Conservation (phyloP, 179 eudicot species). For the Beta macrorhiza region DNA sequence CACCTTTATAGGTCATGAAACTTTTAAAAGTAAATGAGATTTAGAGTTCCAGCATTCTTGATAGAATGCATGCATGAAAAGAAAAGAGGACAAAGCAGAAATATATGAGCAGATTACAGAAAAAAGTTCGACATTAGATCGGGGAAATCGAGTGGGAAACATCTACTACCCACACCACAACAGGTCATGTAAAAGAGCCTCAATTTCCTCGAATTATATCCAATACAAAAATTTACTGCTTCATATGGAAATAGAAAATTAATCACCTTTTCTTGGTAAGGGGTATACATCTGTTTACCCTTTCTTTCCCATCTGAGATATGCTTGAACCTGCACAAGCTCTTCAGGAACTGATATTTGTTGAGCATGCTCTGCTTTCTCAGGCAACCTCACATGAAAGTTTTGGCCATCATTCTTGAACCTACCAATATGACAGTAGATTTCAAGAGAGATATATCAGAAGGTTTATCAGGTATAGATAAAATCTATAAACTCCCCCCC, state of each 20-base stretch:
- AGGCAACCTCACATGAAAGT: slow-evolving; percentile 70
- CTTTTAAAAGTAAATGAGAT: neutral
- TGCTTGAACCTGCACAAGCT: slow-evolving; percentile 93
- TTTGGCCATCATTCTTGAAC: slow-evolving; percentile 84
- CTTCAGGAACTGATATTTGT: slow-evolving; percentile 79
- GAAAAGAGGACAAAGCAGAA: neutral
- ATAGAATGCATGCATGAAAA: neutral
- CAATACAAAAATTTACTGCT: neutral
- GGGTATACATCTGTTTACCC: slow-evolving; percentile 85
- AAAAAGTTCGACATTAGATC: neutral
- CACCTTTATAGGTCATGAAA: neutral
- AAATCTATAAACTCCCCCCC: neutral
- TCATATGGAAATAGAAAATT: neutral
- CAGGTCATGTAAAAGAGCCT: neutral
- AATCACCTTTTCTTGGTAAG: slow-evolving; percentile 78
- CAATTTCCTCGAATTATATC: neutral
- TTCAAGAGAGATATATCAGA: neutral
- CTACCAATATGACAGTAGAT: slow-evolving; percentile 35
- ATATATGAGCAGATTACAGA: neutral
- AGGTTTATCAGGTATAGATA: neutral
- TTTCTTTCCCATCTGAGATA: slow-evolving; percentile 91
- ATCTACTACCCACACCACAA: neutral
- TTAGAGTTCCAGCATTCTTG: neutral
- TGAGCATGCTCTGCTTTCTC: slow-evolving; percentile 34
- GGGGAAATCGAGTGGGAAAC: neutral